Base-by-base conservation (phyloP, 768 basidiomycete species). In the Tylopilus felleus region DNA sequence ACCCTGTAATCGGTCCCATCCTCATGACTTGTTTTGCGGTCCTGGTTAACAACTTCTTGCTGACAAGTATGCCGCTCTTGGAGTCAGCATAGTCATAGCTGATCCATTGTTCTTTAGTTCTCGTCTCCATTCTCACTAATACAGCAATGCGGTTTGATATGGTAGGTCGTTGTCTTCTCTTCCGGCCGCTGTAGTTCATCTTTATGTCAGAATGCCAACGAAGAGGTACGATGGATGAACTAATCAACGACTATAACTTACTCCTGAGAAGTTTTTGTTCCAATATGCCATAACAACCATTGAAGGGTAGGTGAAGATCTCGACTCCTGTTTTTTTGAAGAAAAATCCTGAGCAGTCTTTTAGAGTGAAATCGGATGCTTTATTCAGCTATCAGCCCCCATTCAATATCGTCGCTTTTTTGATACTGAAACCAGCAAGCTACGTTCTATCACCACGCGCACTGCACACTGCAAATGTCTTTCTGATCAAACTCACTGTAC, bases 301-400 rank as follows among this genome's bases (percentile, higher is more conserved):
- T 47, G 90, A 95, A 78, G 90, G 91, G 90, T 88, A 61, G 51
- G 42, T n/a, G 12, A 38, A 40, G 22, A 22, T 7, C 33, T 16
- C 29, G 43, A 19, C 8, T 9, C n/a, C 16, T n/a, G n/a, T n/a
- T 48, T 49, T 12, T 49, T 48, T 9, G 19, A 35, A 38, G 16
- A 38, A 36, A 31, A n/a, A 19, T 44, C 6, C 44, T 62, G 8
- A 69, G 33, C 13, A 27, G 35, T 28, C 22, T 29, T 25, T 45
- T 57, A 90, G 92, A 22, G 88, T 93, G 65, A 93, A 93, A 66
- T 85, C 87, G 3, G 92, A 95, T 66, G 90, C 90, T 1, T 75
- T 97, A 17, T 92, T 95, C 74, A 92, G 88, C 44, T 96, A 97
- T 63, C 90, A 93, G 60, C 91, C 90, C 2, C 93, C 93, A 1